Conservation (phyloP, 23 red algal genomes). For the Pyropia yezoensis region DNA sequence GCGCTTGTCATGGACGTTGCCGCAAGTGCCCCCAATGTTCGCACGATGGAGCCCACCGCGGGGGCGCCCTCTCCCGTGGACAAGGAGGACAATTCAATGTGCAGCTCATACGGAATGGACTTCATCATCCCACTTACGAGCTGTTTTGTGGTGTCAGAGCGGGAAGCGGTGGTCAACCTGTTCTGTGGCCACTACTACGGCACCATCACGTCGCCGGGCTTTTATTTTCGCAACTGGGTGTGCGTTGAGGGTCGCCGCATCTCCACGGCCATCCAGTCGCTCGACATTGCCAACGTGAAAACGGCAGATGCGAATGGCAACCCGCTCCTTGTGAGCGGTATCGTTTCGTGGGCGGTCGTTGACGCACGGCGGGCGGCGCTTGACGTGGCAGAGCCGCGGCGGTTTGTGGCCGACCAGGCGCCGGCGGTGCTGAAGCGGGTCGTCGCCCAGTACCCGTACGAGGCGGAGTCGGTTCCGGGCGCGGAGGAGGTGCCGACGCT, state of each 20-base stretch:
- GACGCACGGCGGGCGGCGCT: conserved; percentile 48
- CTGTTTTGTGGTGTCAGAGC: conserved; percentile 50
- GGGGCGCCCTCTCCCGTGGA: background rate
- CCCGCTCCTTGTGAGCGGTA: conserved; percentile 41
- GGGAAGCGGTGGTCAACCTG: conserved; percentile 27
- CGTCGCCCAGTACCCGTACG: conserved; percentile 49
- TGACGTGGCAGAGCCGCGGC: conserved; percentile 38
- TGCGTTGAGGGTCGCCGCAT: conserved; percentile 37
- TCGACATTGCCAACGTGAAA: conserved; percentile 48
- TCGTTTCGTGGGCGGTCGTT: conserved; percentile 41
- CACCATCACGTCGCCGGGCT: conserved; percentile 57
- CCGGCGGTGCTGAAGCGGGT: conserved; percentile 60
- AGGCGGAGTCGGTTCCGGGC: background rate
- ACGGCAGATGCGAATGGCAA: conserved; percentile 32
- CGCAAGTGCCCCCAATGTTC: no score
- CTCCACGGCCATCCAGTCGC: conserved; percentile 25
- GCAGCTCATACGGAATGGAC: conserved; percentile 36
- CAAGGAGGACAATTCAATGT: conserved; percentile 38
- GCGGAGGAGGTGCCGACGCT: background rate
- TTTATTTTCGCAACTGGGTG: conserved; percentile 38
- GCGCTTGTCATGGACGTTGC: no score
- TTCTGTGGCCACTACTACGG: conserved; percentile 63
- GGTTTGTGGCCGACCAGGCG: conserved; percentile 42
- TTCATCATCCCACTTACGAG: conserved; percentile 24
- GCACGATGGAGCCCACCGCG: background rate